Evolutionary conservation across 441 rosid genomes (phyloP), one percentile per base, ranked within the genome.

Genomic region (Capsella rubella): DNA sequence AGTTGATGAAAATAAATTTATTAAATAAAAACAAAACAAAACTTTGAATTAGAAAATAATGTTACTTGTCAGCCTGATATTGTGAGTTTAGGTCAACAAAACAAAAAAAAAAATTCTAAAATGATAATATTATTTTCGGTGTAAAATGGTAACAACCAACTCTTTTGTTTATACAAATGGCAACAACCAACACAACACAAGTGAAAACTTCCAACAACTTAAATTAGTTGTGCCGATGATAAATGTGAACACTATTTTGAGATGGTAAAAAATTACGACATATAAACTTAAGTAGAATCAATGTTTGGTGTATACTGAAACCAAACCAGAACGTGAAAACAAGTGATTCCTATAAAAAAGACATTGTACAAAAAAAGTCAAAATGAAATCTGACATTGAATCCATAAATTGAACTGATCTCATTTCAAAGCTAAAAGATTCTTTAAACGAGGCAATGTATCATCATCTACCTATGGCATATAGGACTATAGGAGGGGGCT

Each of bases 381-480:
- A 34, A 6, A 34, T 34, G 37, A 35, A 35, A 39, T 29, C 52
- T 54, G 72, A 42, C 42, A 67, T 5, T 37, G 21, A 28, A 6
- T 51, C 9, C n/a, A 45, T 27, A 65, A 27, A 13, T 39, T 74
- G 59, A 39, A 37, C 5, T 74, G 66, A 49, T 47, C 11, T 67
- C 39, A 53, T 67, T 18, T 40, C 47, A 59, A 59, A 67, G 68
- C 62, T 67, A 74, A 21, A 21, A 21, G 73, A 67, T 51, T 67
- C 73, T 16, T 55, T 40, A 67, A 59, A 74, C 73, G 31, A 74
- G 53, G 78, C 72, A 47, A 65, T 10, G 51, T 39, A 34, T 34
- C 25, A 39, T 29, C 21, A 51, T 52, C 60, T 50, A 70, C 60
- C 60, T 50, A 70, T 27, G 28, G 7, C 37, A 21, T 35, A 73